Evolutionary conservation across 2,329 filamentous ascomycete species (phyloP).

Genomic region (Nothopassalora personata): DNA sequence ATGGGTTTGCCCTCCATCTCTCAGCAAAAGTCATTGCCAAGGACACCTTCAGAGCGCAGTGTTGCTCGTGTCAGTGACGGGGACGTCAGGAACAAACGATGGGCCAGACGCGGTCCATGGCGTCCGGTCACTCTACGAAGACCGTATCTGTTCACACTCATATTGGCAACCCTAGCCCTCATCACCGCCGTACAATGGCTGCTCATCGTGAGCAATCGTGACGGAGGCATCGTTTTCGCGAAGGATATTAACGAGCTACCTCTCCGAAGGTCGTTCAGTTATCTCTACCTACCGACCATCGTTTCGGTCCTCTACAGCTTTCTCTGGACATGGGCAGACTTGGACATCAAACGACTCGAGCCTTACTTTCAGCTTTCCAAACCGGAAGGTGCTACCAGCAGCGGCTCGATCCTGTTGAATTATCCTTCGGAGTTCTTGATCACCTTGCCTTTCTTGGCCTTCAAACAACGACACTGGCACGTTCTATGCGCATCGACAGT

Average conservation of each 20-base stretch:
- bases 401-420: constrained; percentile 47
- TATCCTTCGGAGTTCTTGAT: constrained; percentile 51
- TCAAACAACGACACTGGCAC: constrained; percentile 44
- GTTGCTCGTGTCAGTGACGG: no score
- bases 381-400: constrained; percentile 37
- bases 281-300: constrained; percentile 52
- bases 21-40: no score
- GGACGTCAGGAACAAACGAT: no score
- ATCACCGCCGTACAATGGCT: constrained; percentile 45
- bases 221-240: constrained; percentile 43
- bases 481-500: constrained; percentile 46
- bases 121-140: constrained; percentile 36
- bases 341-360: constrained; percentile 55
- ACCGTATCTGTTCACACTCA: constrained; percentile 37
- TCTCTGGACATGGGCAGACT: constrained; percentile 55
- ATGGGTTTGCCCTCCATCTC: no score
- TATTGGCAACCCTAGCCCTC: constrained; percentile 30
- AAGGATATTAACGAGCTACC: constrained; percentile 37
- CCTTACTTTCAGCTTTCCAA: constrained; percentile 56
- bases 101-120: no score
- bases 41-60: no score
- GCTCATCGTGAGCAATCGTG: constrained; percentile 34
- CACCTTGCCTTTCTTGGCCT: constrained; percentile 40
- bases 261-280: constrained; percentile 33
- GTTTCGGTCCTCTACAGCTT: constrained; percentile 53